These are phyloP conservation scores for Cardamine chenopodiifolia DNA, from an alignment of 345 rosid genomes.

Conservation along the genomic window DNA sequence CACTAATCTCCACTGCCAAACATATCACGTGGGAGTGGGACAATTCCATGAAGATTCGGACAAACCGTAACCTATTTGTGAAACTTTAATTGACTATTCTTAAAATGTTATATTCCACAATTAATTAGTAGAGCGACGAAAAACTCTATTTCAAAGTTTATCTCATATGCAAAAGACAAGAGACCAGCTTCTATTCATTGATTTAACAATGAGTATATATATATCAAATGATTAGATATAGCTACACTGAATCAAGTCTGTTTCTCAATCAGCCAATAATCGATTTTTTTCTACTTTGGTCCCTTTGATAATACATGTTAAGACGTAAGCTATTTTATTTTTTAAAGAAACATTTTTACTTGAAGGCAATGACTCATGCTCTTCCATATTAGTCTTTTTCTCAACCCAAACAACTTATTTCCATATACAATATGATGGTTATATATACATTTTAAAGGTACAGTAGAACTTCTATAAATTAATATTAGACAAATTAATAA, in stretches of 20 bases:
- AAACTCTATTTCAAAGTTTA: neutral
- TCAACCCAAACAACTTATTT: too few species aligned
- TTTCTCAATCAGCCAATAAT: neutral
- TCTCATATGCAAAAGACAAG: neutral
- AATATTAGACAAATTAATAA: too few species aligned
- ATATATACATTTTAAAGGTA: too few species aligned
- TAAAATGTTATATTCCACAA: neutral
- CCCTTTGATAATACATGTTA: neutral
- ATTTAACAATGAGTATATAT: neutral
- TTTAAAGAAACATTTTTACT: too few species aligned
- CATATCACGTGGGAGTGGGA: conserved; percentile 20
- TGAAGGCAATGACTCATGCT: neutral
- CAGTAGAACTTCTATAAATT: too few species aligned
- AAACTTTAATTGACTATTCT: neutral
- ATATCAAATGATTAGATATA: neutral
- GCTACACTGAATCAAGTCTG: neutral
- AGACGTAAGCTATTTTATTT: neutral
- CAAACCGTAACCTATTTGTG: neutral
- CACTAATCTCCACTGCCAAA: neutral
- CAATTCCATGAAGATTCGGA: neutral
- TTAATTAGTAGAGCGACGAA: neutral
- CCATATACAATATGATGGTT: too few species aligned
- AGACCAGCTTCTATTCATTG: neutral
- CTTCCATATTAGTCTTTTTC: too few species aligned
- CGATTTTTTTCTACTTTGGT: neutral